Evolutionary conservation across 768 basidiomycete genomes (phyloP).

Genomic region (Amanita fuliginea): DNA sequence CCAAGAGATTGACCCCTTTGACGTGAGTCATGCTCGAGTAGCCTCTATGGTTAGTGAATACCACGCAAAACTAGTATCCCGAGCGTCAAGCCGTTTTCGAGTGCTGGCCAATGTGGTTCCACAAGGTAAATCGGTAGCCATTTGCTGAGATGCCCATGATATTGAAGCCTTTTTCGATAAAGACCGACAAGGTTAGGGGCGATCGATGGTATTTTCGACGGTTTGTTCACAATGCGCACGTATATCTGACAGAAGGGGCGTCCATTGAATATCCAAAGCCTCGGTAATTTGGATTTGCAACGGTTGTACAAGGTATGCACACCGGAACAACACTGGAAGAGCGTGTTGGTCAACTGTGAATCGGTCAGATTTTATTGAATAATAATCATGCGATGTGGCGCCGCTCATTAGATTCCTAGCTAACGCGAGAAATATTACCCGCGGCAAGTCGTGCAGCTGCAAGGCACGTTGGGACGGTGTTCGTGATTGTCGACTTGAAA

Average conservation of each 20-base stretch:
- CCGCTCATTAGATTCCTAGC: conserved; percentile 14
- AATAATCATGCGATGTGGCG: not conserved
- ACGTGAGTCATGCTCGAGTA: conserved; percentile 35
- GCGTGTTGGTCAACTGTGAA: conserved; percentile 55
- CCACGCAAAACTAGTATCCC: conserved; percentile 38
- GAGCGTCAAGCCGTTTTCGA: conserved; percentile 60
- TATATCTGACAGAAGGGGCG: conserved; percentile 48
- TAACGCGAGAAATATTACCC: conserved; percentile 57
- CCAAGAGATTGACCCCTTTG: conserved; percentile 51
- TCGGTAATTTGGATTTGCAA: conserved; percentile 47
- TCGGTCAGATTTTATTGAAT: conserved; percentile 19
- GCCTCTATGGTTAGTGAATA: not conserved
- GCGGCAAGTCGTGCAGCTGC: conserved; percentile 49
- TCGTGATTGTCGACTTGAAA: conserved; percentile 62
- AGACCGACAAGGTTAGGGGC: conserved; percentile 58
- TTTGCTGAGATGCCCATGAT: not conserved
- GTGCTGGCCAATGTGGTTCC: conserved; percentile 73
- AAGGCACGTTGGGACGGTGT: conserved; percentile 33
- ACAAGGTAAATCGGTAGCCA: conserved; percentile 35
- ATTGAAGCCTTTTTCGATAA: not conserved
- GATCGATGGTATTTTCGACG: not conserved
- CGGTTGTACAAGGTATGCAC: conserved; percentile 46
- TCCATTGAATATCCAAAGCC: conserved; percentile 56
- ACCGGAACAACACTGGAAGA: conserved; percentile 53
- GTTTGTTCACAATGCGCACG: not conserved